These are phyloP conservation scores for Leccinum boreale DNA, from an alignment of 768 basidiomycete species.

Conservation along the genomic window DNA sequence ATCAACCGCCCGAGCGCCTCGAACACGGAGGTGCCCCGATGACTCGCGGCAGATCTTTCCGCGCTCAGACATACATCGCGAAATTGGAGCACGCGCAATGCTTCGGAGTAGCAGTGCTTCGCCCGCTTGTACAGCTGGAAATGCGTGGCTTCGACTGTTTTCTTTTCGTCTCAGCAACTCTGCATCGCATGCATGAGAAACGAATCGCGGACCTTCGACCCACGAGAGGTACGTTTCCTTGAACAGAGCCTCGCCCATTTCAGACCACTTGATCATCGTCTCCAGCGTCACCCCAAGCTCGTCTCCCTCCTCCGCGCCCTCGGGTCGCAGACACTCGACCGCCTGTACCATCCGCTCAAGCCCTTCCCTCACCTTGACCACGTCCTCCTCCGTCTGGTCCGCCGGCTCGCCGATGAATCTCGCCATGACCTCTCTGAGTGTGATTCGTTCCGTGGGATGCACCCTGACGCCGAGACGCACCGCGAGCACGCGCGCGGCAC, in stretches of 20 bases:
- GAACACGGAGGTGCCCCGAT: constrained; percentile 32
- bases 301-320: constrained; percentile 31
- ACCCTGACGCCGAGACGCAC: constrained; percentile 48
- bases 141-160: constrained; percentile 63
- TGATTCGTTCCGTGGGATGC: constrained; percentile 45
- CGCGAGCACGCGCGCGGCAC: constrained; percentile 72
- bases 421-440: constrained; percentile 65
- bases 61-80: constrained; percentile 58
- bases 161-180: not conserved
- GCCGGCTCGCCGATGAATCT: constrained; percentile 47
- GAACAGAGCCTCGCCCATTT: constrained; percentile 54
- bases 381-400: constrained; percentile 37
- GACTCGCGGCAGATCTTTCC: constrained; percentile 21
- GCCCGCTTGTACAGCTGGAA: constrained; percentile 84
- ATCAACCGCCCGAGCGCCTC: constrained; percentile 64
- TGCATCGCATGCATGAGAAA: not conserved
- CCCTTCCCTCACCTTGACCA: constrained; percentile 43
- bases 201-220: constrained; percentile 63
- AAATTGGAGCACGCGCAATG: constrained; percentile 77
- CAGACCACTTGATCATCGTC: constrained; percentile 68
- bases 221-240: constrained; percentile 69
- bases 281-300: constrained; percentile 67
- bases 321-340: constrained; percentile 52
- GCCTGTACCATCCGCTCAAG: constrained; percentile 46
- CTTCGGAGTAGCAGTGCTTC: constrained; percentile 79